Percentiles rank a stretch among this genome's conserved stretches.
These are phyloP conservation scores for Solanum raphanifolium DNA, from an alignment of 257 asterid genomes.

Conservation along the genomic window DNA sequence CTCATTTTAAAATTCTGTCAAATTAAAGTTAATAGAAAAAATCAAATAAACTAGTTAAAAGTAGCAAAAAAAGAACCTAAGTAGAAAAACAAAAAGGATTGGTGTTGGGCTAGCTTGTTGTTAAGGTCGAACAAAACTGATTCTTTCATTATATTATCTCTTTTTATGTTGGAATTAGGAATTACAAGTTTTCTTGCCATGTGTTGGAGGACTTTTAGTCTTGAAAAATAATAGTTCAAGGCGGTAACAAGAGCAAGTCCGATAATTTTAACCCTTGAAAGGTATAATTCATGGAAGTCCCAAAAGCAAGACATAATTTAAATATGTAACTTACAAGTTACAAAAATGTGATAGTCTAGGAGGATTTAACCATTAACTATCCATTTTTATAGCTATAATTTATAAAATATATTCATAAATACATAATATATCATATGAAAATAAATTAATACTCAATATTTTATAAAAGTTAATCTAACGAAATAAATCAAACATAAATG, in stretches of 20 bases:
- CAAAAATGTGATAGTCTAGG: background rate
- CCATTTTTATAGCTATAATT: background rate
- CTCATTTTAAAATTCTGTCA: background rate
- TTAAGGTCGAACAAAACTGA: background rate
- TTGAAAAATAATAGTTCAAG: background rate
- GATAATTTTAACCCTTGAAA: background rate
- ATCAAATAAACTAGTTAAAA: background rate
- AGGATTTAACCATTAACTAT: background rate
- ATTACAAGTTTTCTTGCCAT: background rate
- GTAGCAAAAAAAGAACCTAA: too few species aligned
- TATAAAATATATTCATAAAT: background rate
- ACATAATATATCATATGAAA: background rate
- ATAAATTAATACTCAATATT: background rate
- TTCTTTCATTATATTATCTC: background rate
- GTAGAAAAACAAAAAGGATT: too few species aligned
- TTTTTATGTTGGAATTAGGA: background rate
- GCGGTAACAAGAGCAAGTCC: too few species aligned
- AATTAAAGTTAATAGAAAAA: background rate
- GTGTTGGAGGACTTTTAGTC: background rate
- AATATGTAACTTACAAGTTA: background rate
- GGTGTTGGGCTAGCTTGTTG: background rate
- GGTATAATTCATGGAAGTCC: background rate
- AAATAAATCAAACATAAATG: background rate
- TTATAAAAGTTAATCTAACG: background rate
- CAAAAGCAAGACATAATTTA: background rate